Percentiles rank a stretch among this genome's conserved stretches.
phyloP scores from a whole-genome alignment of 1,139 yeast genomes.

The Geotrichum europaeum region DNA sequence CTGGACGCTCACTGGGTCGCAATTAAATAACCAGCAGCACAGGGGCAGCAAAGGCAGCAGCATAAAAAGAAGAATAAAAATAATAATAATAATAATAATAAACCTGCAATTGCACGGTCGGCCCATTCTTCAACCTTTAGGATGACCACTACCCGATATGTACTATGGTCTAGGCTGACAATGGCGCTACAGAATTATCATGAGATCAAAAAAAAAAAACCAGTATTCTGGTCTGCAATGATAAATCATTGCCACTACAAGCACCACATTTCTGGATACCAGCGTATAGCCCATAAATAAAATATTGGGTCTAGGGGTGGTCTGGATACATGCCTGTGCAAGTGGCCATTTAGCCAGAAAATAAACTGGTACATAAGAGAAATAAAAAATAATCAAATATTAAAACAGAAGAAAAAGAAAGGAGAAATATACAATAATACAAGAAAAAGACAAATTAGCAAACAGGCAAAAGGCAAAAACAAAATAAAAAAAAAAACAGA shows the following conservation, averaged over 20 bases:
- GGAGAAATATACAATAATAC: neutral
- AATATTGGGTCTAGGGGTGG: neutral
- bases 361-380: neutral
- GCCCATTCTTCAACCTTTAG: neutral
- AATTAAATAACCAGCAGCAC: neutral
- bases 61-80: too few relatives aligned
- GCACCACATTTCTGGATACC: neutral
- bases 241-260: neutral
- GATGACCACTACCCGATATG: neutral
- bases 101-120: neutral
- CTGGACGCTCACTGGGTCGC: neutral
- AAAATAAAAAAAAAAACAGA: neutral
- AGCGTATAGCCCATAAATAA: neutral
- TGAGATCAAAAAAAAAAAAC: neutral
- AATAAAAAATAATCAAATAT: neutral
- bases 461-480: neutral
- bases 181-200: neutral
- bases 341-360: neutral
- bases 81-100: too few relatives aligned
- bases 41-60: neutral
- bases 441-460: neutral
- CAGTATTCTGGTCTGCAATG: neutral
- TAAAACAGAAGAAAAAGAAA: neutral
- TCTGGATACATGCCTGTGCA: neutral
- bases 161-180: neutral